phyloP scores from a whole-genome alignment of 257 asterid genomes.

The Leptodermis oblonga region DNA sequence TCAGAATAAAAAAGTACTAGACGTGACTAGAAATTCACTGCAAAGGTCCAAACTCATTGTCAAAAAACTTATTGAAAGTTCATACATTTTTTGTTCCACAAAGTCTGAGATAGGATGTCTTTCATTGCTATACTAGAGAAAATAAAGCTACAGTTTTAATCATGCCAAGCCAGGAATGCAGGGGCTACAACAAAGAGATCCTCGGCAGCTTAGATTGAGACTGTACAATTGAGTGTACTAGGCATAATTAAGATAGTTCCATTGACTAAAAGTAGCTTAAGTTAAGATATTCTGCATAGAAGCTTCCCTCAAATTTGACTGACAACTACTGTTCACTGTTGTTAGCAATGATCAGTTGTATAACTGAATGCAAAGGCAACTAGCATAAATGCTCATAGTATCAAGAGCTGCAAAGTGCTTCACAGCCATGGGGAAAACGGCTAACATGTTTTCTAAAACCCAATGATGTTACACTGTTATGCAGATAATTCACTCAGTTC shows the following conservation, averaged over 20 bases:
- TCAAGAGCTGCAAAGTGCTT: no score
- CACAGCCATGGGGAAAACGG: not conserved
- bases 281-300: not conserved
- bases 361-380: not conserved
- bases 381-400: not conserved
- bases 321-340: not conserved
- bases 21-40: not conserved
- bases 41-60: not conserved
- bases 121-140: not conserved
- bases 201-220: not conserved
- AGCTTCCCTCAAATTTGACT: not conserved
- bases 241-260: not conserved
- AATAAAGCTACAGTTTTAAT: not conserved
- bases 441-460: not conserved
- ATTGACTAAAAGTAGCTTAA: not conserved
- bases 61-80: not conserved
- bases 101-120: not conserved
- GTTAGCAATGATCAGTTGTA: not conserved
- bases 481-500: not conserved
- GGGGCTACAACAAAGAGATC: not conserved
- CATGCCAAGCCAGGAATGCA: not conserved
- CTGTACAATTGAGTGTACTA: not conserved
- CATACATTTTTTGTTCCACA: not conserved
- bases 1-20: slow-evolving; percentile 9
- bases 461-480: not conserved